Evolutionary conservation across 176 grass and related monocot species (phyloP), one percentile per base, ranked within the genome.

Genomic region (Rhipidocladum racemiflorum): DNA sequence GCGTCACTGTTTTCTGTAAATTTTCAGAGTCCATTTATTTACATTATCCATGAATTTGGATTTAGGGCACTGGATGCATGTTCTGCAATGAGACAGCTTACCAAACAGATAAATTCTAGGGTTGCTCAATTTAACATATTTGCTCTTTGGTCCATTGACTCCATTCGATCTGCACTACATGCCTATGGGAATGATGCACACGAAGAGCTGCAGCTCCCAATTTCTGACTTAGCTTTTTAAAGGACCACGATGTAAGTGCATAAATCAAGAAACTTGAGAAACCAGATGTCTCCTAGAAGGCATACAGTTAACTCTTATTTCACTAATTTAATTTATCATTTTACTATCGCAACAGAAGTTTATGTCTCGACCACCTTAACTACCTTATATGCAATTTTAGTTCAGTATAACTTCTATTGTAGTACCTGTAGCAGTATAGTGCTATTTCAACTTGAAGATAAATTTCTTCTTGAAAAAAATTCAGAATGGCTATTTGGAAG

Each of bases 131-230:
- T 53, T 49, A 39, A 38, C 48, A 75, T 74, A 7, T 49, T 81
- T 50, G 1, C 21, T 27, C 50, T 18, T 53, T 62, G 42, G 32
- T 75, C 29, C 23, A n/a, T n/a, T n/a, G n/a, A n/a, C n/a, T n/a
- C n/a, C n/a, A 61, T 75, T 81, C 13, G 9, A 16, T 75, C 79
- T 81, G 29, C 66, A 68, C 78, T 57, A 38, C 70, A 30, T 39
- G 16, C 34, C 1, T 16, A 5, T 9, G 28, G 75, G 23, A 59
- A 70, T 25, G 49, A 36, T 62, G 24, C 43, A 81, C 54, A 46
- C 81, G 61, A 46, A 50, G 8, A 50, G 30, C 11, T 67, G 32
- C 9, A 46, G 21, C 27, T 24, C 24, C 61, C 39, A 81, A 40
- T 38, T 49, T 46, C 42, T 27, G 2, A 16, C 20, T 70, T 79